Base-by-base conservation (phyloP, 2,329 filamentous ascomycete species). In the Coniochaeta sp. region DNA sequence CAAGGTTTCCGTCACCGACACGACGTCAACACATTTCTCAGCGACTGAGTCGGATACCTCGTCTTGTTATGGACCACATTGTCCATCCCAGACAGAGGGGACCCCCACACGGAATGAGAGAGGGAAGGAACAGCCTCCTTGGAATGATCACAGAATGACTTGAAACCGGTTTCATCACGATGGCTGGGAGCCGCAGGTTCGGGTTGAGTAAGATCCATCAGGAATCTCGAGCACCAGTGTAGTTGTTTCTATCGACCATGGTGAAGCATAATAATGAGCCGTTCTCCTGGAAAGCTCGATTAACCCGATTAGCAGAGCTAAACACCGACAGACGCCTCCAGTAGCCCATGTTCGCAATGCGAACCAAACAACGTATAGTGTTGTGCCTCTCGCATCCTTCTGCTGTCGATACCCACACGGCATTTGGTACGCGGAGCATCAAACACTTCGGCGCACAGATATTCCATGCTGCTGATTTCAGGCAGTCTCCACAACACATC, bases 131-230 rank as follows among this genome's bases (percentile, higher is more conserved):
- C 30, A 52, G 47, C 47, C 47, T 52, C 47, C 14, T 52, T 24
- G 47, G 47, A 52, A 52, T 7, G 24, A 30, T 30, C 47, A 52
- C 47, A 17, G 6, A 52, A 28, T 30, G 17, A 52, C 47, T 26
- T 30, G 47, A 52, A 52, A 52, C 47, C 47, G 47, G 47, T 52
- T 52, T 52, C 47, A 52, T 52, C 47, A 52, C 47, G 47, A 52
- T 30, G n/a, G 44, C 44, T 52, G 47, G 47, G 24, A 30, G 42
- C 24, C 47, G 47, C 26, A 30, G 47, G 9, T 16, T 30, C 47
- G 47, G 47, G 47, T 17, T 12, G 47, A 4, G 14, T 52, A 52
- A 52, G 47, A 52, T 52, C 47, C 47, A 52, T 6, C 3, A 22
- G 17, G 24, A n/a, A n/a, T 17, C 4, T 47, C 24, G 42, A 47